phyloP scores from a whole-genome alignment of 1,284 basidiomycete species.

The Puccinia novopanici region DNA sequence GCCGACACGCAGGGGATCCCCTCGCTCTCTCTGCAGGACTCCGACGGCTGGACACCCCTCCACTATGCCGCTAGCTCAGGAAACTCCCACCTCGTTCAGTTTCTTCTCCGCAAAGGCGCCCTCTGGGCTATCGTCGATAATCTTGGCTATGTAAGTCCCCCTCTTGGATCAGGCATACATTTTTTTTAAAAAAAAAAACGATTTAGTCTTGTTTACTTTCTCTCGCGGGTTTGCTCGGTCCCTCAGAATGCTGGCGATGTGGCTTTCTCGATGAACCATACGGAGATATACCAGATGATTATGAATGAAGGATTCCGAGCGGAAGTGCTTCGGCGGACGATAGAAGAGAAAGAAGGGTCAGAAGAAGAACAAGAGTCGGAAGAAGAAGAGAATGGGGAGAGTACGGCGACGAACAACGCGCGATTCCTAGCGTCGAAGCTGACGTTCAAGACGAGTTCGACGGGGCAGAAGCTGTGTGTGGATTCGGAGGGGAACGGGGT shows the following conservation, averaged over 20 bases:
- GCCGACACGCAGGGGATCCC: not conserved
- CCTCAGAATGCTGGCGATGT: constrained; percentile 80
- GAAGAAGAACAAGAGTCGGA: not conserved
- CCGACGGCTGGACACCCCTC: constrained; percentile 40
- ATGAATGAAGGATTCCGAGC: constrained; percentile 74
- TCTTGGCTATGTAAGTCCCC: constrained; percentile 29
- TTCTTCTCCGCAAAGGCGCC: constrained; percentile 11
- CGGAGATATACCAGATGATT: constrained; percentile 71
- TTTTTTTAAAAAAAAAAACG: not conserved
- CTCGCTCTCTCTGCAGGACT: constrained; percentile 41
- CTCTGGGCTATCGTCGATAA: constrained; percentile 39
- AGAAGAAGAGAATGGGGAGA: constrained; percentile 56
- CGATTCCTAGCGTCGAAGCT: constrained; percentile 75
- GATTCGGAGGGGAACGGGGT: constrained; percentile 47
- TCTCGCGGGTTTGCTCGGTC: too few relatives aligned
- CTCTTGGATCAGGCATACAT: not conserved
- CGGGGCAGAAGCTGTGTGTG: constrained; percentile 38
- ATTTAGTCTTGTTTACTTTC: not conserved
- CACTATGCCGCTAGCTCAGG: constrained; percentile 39
- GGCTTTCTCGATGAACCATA: constrained; percentile 78
- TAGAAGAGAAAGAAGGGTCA: constrained; percentile 54
- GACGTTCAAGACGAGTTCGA: constrained; percentile 62
- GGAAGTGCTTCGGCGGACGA: constrained; percentile 61
- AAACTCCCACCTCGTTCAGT: not conserved
- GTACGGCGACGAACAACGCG: constrained; percentile 72